Evolutionary conservation across 805 yeast species (phyloP).

Genomic region (Ogataea trehalophila): DNA sequence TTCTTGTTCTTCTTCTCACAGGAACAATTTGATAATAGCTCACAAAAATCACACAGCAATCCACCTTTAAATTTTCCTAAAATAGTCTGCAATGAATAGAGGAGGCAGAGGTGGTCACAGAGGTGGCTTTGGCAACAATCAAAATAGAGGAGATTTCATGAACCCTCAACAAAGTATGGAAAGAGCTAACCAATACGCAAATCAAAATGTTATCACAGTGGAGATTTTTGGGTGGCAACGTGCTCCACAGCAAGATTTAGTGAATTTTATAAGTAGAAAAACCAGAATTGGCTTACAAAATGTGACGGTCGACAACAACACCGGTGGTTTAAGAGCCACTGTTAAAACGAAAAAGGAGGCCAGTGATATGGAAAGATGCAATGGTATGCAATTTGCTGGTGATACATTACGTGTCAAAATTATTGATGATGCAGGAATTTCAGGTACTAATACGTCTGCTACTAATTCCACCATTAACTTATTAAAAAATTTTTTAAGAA

Average conservation of each 20-base stretch:
- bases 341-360: conserved; percentile 56
- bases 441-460: conserved; percentile 15
- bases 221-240: conserved; percentile 81
- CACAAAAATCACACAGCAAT: no score
- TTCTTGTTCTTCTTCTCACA: no score
- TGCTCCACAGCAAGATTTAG: conserved; percentile 63
- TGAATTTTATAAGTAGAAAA: conserved; percentile 66
- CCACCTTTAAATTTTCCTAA: background rate
- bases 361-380: conserved; percentile 50
- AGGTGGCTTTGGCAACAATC: conserved; percentile 14
- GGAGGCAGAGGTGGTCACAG: conserved; percentile 32
- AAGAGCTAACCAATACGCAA: conserved; percentile 18
- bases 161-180: conserved; percentile 15
- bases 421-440: conserved; percentile 19
- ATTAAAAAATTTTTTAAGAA: conserved; percentile 52
- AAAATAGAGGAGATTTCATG: conserved; percentile 8
- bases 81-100: conserved; percentile 21
- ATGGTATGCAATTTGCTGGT: conserved; percentile 83
- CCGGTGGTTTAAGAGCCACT: conserved; percentile 51
- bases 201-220: conserved; percentile 39
- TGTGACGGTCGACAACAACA: conserved; percentile 43
- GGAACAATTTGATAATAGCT: no score
- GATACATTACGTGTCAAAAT: conserved; percentile 52
- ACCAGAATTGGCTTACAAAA: conserved; percentile 51
- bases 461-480: conserved; percentile 51